Base-by-base conservation (phyloP, 306 rosid genomes). In the Neltuma alba region DNA sequence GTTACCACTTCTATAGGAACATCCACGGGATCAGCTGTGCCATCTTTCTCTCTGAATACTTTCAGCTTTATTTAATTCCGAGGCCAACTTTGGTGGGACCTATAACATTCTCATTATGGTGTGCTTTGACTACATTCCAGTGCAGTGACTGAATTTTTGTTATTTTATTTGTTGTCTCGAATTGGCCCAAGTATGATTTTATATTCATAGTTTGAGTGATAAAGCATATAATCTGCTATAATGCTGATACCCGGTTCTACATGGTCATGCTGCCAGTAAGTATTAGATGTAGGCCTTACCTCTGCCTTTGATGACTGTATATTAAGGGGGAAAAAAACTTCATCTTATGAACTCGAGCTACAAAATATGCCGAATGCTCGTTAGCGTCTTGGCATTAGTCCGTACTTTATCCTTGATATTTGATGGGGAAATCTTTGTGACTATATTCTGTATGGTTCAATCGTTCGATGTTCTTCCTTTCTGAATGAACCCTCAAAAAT, bases 211-310 rank as follows among this genome's bases (percentile, higher is more conserved):
- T 11, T 58, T 58, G 44, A 48, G n/a, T 23, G 38, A 31, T 50
- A 16, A 28, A 30, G n/a, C 76, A 8, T 33, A 72, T 72, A 45
- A 16, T 30, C 42, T 37, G 9, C 37, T 21, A 37, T 5, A 21
- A 47, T 16, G 30, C 42, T 48, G 62, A 10, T 48, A n/a, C 13
- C 40, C 23, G 33, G 42, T 30, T 55, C 18, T 5, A 1, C 52
- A 0, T 70, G 57, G 48, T 52, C 34, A 30, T 71, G 40, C 37
- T 76, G 68, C 78, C 48, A 11, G 36, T 2, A 44, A 20, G 40
- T 2, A 45, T 71, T 62, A 48, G 36, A 18, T 63, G 61, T 33
- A 70, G 63, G 81, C 28, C 47, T 81, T 70, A 25, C 3, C 57
- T n/a, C 25, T 16, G 38, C 66, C 40, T 38, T 18, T 2, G 33